phyloP scores from a whole-genome alignment of 2,329 filamentous ascomycete species.

The Madurella mycetomatis region DNA sequence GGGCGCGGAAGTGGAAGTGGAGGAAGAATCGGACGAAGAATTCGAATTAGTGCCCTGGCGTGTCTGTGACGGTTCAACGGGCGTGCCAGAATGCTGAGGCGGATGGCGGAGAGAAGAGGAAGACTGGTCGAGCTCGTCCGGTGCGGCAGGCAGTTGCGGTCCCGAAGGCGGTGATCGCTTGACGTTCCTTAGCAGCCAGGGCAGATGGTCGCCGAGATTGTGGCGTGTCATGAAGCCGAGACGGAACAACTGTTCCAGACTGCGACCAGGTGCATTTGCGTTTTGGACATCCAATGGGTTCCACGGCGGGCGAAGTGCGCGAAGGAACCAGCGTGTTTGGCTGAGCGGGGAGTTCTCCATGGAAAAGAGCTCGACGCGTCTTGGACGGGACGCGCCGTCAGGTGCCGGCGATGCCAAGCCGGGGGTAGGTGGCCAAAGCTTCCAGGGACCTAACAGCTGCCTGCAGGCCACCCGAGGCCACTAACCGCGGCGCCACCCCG shows the following conservation, averaged over 20 bases:
- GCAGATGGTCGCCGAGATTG: slow-evolving; percentile 54
- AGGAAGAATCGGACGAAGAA: not conserved
- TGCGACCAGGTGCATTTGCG: slow-evolving; percentile 24
- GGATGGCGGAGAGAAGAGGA: not conserved
- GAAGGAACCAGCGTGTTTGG: slow-evolving; percentile 11
- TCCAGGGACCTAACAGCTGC: not conserved
- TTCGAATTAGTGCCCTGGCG: not conserved
- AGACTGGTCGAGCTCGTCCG: slow-evolving; percentile 18
- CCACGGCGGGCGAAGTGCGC: not conserved
- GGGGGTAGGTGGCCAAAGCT: not conserved
- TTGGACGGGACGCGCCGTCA: slow-evolving; percentile 19
- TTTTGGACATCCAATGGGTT: slow-evolving; percentile 2
- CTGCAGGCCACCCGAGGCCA: not conserved
- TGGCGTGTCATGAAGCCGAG: slow-evolving; percentile 58
- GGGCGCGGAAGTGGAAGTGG: not conserved
- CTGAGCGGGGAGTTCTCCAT: slow-evolving; percentile 12
- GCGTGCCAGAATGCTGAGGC: not conserved
- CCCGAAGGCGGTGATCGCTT: slow-evolving; percentile 36
- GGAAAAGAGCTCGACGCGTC: slow-evolving; percentile 14
- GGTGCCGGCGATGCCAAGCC: slow-evolving; percentile 6
- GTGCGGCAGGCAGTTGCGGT: slow-evolving; percentile 34
- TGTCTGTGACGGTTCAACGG: slow-evolving; percentile 2
- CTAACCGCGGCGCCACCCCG: not conserved
- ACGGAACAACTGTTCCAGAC: slow-evolving; percentile 34
- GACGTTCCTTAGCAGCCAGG: slow-evolving; percentile 52